Conservation (phyloP, 805 yeast species). For the Kodamaea sagamina region DNA sequence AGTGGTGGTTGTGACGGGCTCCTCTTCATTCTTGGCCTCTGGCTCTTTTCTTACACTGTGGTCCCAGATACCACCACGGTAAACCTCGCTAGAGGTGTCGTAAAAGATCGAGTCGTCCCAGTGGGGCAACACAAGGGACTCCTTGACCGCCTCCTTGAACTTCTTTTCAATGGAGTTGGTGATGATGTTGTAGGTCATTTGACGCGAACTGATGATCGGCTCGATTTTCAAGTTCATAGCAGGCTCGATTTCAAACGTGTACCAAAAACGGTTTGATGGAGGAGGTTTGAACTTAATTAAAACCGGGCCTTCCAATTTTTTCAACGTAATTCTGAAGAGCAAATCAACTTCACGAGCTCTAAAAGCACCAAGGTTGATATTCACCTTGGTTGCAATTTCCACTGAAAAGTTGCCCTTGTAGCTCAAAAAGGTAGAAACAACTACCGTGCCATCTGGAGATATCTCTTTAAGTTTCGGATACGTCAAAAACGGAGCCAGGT, state of each 20-base stretch:
- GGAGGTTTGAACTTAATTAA: constrained; percentile 77
- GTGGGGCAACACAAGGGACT: constrained; percentile 78
- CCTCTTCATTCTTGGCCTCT: neutral
- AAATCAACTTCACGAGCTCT: constrained; percentile 75
- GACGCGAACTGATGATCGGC: constrained; percentile 87
- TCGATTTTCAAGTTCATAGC: constrained; percentile 72
- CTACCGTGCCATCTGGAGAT: constrained; percentile 77
- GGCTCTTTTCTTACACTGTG: constrained; percentile 13
- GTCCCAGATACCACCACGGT: constrained; percentile 95
- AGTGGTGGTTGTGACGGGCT: neutral
- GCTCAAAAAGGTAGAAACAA: constrained; percentile 58
- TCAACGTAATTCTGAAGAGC: constrained; percentile 66
- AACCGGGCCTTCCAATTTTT: constrained; percentile 72
- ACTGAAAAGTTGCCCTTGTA: constrained; percentile 78
- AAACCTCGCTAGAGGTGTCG: constrained; percentile 65
- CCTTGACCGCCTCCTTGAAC: constrained; percentile 75
- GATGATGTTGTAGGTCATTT: constrained; percentile 72
- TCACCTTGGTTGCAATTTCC: constrained; percentile 78
- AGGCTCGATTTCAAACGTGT: constrained; percentile 80
- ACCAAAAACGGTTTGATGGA: constrained; percentile 91
- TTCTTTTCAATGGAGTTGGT: constrained; percentile 79
- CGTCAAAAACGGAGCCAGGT: constrained; percentile 76
- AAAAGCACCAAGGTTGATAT: constrained; percentile 74
- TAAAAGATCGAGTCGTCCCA: constrained; percentile 86
- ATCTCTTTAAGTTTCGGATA: constrained; percentile 68